These are phyloP conservation scores for Pelargonium cotyledonis DNA, from an alignment of 441 rosid species.

Conservation along the genomic window DNA sequence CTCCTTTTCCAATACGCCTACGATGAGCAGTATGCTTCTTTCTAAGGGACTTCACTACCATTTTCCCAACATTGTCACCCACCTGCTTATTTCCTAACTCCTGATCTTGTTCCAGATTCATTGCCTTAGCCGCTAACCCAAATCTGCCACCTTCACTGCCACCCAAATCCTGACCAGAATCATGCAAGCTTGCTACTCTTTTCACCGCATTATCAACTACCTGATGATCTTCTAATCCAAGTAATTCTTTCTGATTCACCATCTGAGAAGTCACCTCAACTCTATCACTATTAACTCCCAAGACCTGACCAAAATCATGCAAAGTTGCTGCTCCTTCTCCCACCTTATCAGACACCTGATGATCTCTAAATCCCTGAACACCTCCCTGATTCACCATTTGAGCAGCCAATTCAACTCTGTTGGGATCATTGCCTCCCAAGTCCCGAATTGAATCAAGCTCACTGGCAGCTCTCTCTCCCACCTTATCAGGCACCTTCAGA, in stretches of 20 bases:
- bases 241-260: background rate
- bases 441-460: background rate
- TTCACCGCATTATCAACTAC: background rate
- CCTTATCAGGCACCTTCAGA: background rate
- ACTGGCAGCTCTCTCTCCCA: background rate
- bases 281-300: background rate
- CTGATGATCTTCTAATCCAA: background rate
- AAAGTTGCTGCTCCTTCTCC: background rate
- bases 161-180: background rate
- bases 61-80: too few species aligned
- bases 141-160: background rate
- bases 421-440: background rate
- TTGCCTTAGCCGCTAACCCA: background rate
- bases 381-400: background rate
- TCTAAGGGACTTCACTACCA: background rate
- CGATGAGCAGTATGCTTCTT: conserved; percentile 16
- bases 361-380: background rate
- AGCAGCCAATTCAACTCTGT: background rate
- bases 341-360: background rate
- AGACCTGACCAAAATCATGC: background rate
- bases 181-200: background rate
- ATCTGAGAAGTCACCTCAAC: background rate
- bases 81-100: too few species aligned
- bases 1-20: conserved; percentile 17
- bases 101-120: too few species aligned